Evolutionary conservation across 805 yeast genomes (phyloP).

Genomic region (Yamadazyma phyllophila): DNA sequence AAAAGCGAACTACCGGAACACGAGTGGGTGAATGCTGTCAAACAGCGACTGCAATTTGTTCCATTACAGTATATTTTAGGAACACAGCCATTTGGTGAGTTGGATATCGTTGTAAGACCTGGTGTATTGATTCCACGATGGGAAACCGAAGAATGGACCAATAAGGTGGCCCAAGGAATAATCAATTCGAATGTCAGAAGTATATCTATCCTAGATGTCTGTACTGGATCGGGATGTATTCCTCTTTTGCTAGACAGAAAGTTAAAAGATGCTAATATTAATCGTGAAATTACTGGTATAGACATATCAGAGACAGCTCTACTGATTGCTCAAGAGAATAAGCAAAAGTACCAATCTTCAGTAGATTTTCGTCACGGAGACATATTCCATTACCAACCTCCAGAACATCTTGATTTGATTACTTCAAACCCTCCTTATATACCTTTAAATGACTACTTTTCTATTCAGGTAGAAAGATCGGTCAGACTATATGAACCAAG

Average conservation of each 20-base stretch:
- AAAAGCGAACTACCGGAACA: constrained; percentile 48
- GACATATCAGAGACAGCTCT: constrained; percentile 60
- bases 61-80: constrained; percentile 89
- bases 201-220: constrained; percentile 56
- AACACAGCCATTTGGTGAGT: constrained; percentile 78
- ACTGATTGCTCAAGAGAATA: constrained; percentile 48
- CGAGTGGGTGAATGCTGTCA: constrained; percentile 53
- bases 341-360: constrained; percentile 6
- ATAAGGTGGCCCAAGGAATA: constrained; percentile 31
- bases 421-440: constrained; percentile 94
- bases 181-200: neutral
- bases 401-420: constrained; percentile 46
- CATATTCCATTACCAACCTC: constrained; percentile 1
- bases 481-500: constrained; percentile 74
- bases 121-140: constrained; percentile 86
- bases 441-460: constrained; percentile 42
- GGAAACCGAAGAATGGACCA: constrained; percentile 94
- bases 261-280: constrained; percentile 10
- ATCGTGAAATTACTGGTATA: constrained; percentile 38
- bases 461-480: constrained; percentile 55
- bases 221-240: constrained; percentile 90
- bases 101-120: constrained; percentile 56
- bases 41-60: constrained; percentile 46
- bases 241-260: constrained; percentile 47
- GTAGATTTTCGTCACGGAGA: constrained; percentile 10